Base-by-base conservation (phyloP, 129 eudicot species). In the Silybum marianum region DNA sequence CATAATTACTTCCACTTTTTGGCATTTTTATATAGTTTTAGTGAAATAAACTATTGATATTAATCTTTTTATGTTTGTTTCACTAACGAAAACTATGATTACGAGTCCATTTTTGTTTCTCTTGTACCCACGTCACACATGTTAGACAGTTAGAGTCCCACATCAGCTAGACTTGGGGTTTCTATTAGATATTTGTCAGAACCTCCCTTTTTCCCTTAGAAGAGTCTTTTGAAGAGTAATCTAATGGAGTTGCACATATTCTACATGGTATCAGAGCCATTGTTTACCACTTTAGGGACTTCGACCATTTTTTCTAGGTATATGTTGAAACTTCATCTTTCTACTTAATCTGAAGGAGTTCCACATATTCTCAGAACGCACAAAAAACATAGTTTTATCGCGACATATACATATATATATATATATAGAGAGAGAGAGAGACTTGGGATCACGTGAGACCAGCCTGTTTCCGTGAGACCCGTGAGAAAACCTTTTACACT, bases 41-140 rank as follows among this genome's bases (percentile, higher is more conserved):
- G 51, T 42, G 58, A 65, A 62, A 63, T 38, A n/a, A 26, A 42
- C 16, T 24, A 12, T 42, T 25, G 30, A 16, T 2, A 32, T 73
- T 65, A 73, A 63, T 81, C 38, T 28, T 38, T 81, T 24, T 60
- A 79, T 79, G 82, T 10, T 34, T 39, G 65, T n/a, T 78, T 65
- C 74, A 78, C 74, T 42, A 67, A 58, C 74, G 11, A 67, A 16
- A 66, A 72, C 44, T 65, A 40, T 65, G 66, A 73, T 36, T 73
- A 73, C 18, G 6, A 40, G 19, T 74, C 74, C 42, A 34, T 18
- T 18, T 76, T 69, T 36, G 78, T 83, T 83, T 24, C 62, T 48
- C 62, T 48, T 48, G 62, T 48, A 14, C 62, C 19, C 62, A 48
- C 7, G 19, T 48, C 62, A 48, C 62, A 48, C 19, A 14, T 48